Evolutionary conservation across 2,329 filamentous ascomycete genomes (phyloP), one percentile per base, ranked within the genome.

Genomic region (Neoascochyta sp.): DNA sequence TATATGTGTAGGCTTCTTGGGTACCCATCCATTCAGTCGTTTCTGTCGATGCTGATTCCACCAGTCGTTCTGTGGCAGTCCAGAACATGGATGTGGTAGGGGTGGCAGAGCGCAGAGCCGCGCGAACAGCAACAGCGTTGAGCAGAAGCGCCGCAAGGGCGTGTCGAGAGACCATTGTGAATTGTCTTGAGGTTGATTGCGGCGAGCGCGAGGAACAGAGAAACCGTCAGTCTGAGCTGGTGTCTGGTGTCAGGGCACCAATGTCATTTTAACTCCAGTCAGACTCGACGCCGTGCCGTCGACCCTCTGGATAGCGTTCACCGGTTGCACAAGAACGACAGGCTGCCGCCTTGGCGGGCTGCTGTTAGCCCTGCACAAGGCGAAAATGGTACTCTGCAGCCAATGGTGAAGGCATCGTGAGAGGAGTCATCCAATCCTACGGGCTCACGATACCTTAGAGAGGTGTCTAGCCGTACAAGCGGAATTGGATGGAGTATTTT

Each of bases 11-110:
- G 17, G 39, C 39, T 8, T 25, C 34, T 11, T 21, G 36, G 9
- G 18, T 7, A 14, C 26, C 26, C 8, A 19, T 29, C 4, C 27
- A 32, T 9, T 16, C 12, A n/a, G 49, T 54, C 16, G 50, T 52
- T 5, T 28, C 19, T 8, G 36, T 31, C 9, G 45, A 39, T n/a
- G 40, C 34, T 7, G 24, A 36, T 5, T 50, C 45, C 15, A 40
- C 34, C n/a, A 39, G 43, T 10, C 47, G 44, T 3, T 41, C 24
- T 5, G 53, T 55, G 13, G 39, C 41, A 3, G 52, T 57, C 52
- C 52, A 57, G 33, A 45, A 57, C 13, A 36, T 34, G 17, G 50
- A 46, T 15, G 34, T 22, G 11, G 22, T 36, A 2, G 28, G 8
- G 10, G 32, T 29, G 2, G 29, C 13, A 18, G 14, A 7, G 44